Evolutionary conservation across 495 filamentous ascomycete genomes (phyloP), one percentile per base, ranked within the genome.

Genomic region (Talaromyces stipitatus): DNA sequence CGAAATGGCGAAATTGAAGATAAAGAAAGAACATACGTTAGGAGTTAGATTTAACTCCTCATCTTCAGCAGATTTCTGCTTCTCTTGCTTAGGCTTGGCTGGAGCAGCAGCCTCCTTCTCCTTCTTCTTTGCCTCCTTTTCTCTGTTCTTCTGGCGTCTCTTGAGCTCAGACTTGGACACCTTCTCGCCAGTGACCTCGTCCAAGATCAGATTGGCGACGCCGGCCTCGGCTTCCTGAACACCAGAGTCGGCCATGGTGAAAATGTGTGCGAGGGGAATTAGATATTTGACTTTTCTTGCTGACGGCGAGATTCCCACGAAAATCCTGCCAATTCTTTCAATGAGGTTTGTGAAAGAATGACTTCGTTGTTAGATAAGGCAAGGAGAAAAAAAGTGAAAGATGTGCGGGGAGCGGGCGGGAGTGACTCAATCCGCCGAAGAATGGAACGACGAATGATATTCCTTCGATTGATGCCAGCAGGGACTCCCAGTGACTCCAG

Each of bases 101-200:
- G 88, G 84, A 52, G 87, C 85, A 61, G 84, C 78, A 45, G 90
- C 88, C 23, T 85, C 89, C 78, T 90, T 91, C 69, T 89, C 84
- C 60, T 86, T 86, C 86, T 95, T 96, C 75, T 88, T 86, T 60
- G 85, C 85, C 27, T 94, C 91, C 71, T 81, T 85, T 68, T 90
- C 82, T 62, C 94, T 85, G 68, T 86, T 78, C 87, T 97, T 98
- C 78, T 92, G 84, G 66, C 92, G 86, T 79, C 89, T 92, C 88
- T 97, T 98, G 69, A 94, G 78, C 73, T 92, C 90, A 23, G 86
- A 82, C 84, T 95, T 94, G 74, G 90, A 92, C 38, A 83, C 80
- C 72, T 78, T 84, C 74, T 95, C 90, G 60, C 90, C 90, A 36
- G 90, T 92, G 58, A 87, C 86, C 59, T 92, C 88, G 69, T 95